These are phyloP conservation scores for Trichosporon coremiiforme DNA, from an alignment of 1,284 basidiomycete species.

Conservation along the genomic window DNA sequence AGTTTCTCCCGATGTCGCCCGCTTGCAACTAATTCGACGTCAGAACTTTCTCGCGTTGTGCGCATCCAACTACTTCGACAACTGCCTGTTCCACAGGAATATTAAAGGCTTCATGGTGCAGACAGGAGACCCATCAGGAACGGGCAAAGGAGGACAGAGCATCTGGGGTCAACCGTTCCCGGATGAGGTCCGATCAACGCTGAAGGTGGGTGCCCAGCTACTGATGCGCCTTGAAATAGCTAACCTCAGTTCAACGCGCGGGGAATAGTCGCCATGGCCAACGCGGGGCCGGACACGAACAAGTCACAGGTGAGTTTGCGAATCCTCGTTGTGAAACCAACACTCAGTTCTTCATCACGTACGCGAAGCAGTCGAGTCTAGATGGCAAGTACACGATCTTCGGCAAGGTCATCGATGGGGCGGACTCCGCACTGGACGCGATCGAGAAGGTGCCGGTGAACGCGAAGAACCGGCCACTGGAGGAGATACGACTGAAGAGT, in stretches of 20 bases:
- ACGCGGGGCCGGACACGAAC: conserved; percentile 88
- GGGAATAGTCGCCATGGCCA: conserved; percentile 96
- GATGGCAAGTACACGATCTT: conserved; percentile 95
- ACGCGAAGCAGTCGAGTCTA: conserved; percentile 85
- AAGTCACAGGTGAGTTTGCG: conserved; percentile 64
- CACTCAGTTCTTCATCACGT: conserved; percentile 83
- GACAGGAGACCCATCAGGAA: conserved; percentile 77
- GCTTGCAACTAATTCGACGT: neutral
- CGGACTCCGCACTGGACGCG: conserved; percentile 80
- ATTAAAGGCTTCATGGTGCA: conserved; percentile 97
- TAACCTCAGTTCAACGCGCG: conserved; percentile 78
- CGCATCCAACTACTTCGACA: conserved; percentile 84
- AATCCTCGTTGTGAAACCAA: neutral
- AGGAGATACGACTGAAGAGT: conserved; percentile 76
- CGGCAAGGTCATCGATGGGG: conserved; percentile 91
- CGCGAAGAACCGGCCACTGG: conserved; percentile 82
- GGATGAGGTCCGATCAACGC: conserved; percentile 86
- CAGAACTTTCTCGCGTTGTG: conserved; percentile 95
- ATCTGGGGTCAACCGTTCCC: conserved; percentile 74
- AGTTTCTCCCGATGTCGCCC: conserved; percentile 23
- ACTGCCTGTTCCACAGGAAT: conserved; percentile 83
- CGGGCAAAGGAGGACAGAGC: conserved; percentile 60
- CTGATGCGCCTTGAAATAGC: neutral
- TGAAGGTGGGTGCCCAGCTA: conserved; percentile 66
- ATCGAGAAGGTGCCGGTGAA: conserved; percentile 91